Evolutionary conservation across 176 grass and related monocot species (phyloP), one percentile per base, ranked within the genome.

Genomic region (Musa itinerans): DNA sequence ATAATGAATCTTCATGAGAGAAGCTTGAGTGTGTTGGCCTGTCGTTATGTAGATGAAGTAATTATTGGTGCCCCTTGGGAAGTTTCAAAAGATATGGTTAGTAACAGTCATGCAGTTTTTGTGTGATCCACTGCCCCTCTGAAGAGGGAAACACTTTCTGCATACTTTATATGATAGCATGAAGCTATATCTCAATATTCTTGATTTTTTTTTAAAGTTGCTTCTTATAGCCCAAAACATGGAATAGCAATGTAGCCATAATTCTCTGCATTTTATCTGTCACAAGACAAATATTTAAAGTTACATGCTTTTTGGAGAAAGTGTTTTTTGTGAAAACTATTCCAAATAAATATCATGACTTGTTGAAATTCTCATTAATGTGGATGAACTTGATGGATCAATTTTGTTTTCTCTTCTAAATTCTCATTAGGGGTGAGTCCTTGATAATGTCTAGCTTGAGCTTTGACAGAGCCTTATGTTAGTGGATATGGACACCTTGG

Each of bases 1-100:
- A 80, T 97, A 65, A 90, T 92, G 93, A 87, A 97, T 74, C 89
- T 97, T 73, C 93, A 97, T 74, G 93, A 97, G 75, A 86, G 94
- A 56, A 89, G 85, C 79, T 90, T 97, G 68, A 89, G 94, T 85
- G 94, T 91, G 2, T 90, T 97, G 85, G 84, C 90, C 12, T 97
- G 90, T 67, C 88, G 90, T 55, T 97, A 97, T 80, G 94, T 97
- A 43, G 94, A 97, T 26, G 94, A 97, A 88, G 90, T 97, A 74
- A 97, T 97, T 66, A 97, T 97, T 69, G 93, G 93, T 2, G 90
- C 93, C 54, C 93, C 93, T 81, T 90, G 87, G 93, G 87, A 88
- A 69, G 83, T 97, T 86, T 92, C 90, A 2, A 92, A 82, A 83
- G 93, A 97, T 83, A 92, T 92, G 93, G 93, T 92, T 85, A 56